A percentile compares a stretch with the other conserved stretches of the same genome.
Conservation (phyloP, 352 stramenopile species). For the Hyaloperonospora brassicae region DNA sequence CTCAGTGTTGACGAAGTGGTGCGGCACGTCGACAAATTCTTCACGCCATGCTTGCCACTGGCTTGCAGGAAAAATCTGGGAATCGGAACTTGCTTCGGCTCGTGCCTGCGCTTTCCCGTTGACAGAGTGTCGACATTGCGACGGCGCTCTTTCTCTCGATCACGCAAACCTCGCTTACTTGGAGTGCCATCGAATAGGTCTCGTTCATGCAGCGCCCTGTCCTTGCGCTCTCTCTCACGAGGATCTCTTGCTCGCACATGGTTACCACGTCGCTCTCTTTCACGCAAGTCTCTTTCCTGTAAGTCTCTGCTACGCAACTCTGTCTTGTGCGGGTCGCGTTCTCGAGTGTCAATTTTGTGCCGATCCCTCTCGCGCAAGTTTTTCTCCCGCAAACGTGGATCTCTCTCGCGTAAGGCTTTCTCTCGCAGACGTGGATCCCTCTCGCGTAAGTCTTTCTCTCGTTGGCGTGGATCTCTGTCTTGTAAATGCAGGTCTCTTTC, state of each 20-base stretch:
- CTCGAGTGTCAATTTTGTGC: not conserved
- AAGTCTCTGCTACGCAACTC: conserved; percentile 6
- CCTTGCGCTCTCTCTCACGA: conserved; percentile 2
- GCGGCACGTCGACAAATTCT: conserved; percentile 26
- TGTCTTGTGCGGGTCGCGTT: conserved; percentile 4
- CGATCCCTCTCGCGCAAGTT: not conserved
- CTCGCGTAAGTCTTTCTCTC: conserved; percentile 5
- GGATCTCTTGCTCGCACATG: conserved; percentile 9
- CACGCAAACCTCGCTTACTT: conserved; percentile 11
- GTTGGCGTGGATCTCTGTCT: conserved; percentile 12
- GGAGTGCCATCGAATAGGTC: conserved; percentile 14
- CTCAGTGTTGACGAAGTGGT: conserved; percentile 30
- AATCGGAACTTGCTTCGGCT: conserved; percentile 14
- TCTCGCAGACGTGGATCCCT: conserved; percentile 7
- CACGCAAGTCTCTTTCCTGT: conserved; percentile 6
- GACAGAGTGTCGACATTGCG: conserved; percentile 8
- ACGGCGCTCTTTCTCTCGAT: conserved; percentile 18
- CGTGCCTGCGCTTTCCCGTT: conserved; percentile 11
- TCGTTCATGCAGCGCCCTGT: conserved; percentile 17
- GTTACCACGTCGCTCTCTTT: conserved; percentile 8
- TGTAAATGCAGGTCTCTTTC: conserved; percentile 16
- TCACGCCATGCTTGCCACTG: conserved; percentile 13
- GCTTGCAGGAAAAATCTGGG: conserved; percentile 11
- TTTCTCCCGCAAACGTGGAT: conserved; percentile 7
- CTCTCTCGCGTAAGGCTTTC: conserved; percentile 4